phyloP scores from a whole-genome alignment of 495 filamentous ascomycete species.

The Pyrenula massariospora region DNA sequence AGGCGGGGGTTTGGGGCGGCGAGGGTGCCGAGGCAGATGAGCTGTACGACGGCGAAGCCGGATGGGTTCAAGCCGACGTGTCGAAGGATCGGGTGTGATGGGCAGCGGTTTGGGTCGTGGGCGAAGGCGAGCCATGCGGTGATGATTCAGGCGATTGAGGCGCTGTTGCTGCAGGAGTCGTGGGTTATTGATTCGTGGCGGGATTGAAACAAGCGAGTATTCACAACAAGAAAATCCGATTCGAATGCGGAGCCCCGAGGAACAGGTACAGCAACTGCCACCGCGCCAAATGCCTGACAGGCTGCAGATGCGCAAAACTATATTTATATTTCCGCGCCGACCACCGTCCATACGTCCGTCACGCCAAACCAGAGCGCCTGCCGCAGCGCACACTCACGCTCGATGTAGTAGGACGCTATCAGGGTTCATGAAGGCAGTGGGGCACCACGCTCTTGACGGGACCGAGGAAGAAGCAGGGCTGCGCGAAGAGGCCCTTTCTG shows the following conservation, averaged over 20 bases:
- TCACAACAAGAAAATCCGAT: slow-evolving; percentile 54
- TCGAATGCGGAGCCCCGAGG: slow-evolving; percentile 45
- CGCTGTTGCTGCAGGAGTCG: slow-evolving; percentile 25
- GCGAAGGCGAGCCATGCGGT: neutral
- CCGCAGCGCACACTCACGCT: slow-evolving; percentile 52
- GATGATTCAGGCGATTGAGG: neutral
- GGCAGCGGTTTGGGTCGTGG: neutral
- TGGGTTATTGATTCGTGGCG: slow-evolving; percentile 35
- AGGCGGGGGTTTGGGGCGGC: neutral
- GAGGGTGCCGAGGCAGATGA: neutral
- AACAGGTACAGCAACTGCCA: slow-evolving; percentile 66
- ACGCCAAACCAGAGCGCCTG: slow-evolving; percentile 62
- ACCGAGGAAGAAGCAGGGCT: slow-evolving; percentile 59
- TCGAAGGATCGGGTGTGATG: neutral
- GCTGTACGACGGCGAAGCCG: neutral
- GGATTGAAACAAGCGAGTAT: slow-evolving; percentile 40
- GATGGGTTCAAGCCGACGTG: neutral
- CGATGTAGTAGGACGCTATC: slow-evolving; percentile 53
- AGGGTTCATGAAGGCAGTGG: slow-evolving; percentile 58
- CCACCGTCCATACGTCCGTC: slow-evolving; percentile 55
- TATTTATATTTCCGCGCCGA: slow-evolving; percentile 58
- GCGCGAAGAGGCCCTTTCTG: slow-evolving; percentile 52
- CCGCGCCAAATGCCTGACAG: slow-evolving; percentile 32
- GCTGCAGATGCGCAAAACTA: slow-evolving; percentile 52
- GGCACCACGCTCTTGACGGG: slow-evolving; percentile 58